Evolutionary conservation across 2,329 filamentous ascomycete genomes (phyloP).

Genomic region (Venturia asperata): DNA sequence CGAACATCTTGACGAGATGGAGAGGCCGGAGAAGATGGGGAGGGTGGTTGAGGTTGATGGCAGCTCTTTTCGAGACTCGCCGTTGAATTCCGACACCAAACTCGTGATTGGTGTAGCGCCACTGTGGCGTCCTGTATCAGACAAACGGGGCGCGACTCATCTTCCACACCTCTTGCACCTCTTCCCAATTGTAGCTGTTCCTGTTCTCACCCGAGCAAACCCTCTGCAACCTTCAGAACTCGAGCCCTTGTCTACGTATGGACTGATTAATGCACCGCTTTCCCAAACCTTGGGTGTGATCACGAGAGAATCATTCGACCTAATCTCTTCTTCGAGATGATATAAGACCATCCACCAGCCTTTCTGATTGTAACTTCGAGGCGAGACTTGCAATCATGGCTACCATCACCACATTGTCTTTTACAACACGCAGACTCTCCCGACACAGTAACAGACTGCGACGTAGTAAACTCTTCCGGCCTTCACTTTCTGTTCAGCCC

Average conservation of each 20-base stretch:
- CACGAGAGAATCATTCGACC: conserved; percentile 3
- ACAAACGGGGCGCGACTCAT: neutral
- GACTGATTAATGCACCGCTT: neutral
- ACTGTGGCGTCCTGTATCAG: neutral
- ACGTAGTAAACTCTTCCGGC: neutral
- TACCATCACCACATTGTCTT: neutral
- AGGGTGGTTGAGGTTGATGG: conserved; percentile 16
- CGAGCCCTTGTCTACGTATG: neutral
- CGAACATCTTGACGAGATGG: conserved; percentile 17
- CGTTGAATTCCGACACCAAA: too few relatives aligned
- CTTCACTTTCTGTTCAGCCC: neutral
- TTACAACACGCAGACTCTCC: neutral
- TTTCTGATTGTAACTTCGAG: too few relatives aligned
- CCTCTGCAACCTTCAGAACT: neutral
- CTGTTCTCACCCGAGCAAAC: neutral
- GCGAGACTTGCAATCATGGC: neutral
- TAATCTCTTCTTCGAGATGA: neutral
- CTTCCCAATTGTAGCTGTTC: neutral
- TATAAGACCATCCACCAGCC: neutral
- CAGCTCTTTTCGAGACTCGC: neutral
- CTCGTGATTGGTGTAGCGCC: neutral
- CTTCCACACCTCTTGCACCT: neutral
- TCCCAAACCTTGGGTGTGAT: neutral
- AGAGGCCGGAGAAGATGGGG: conserved; percentile 5
- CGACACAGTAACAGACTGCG: neutral